Evolutionary conservation across 352 stramenopile species (phyloP), one percentile per base, ranked within the genome.

Genomic region (Pythium aristosporum): DNA sequence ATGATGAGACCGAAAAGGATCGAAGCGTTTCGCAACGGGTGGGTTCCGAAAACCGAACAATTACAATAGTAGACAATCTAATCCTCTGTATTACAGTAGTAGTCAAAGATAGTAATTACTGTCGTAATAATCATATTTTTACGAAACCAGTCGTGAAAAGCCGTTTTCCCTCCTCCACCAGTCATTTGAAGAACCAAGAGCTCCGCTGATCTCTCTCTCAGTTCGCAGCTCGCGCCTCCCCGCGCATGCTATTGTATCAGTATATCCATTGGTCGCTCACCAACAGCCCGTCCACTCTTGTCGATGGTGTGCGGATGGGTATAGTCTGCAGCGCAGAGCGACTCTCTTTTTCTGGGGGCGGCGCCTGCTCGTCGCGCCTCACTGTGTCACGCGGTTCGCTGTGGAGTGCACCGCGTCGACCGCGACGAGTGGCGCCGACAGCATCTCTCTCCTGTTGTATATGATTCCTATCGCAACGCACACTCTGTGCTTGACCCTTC

Each of bases 401-500:
- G 51, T 53, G 50, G 11, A 49, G 41, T 52, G 53, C 42, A 23
- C 53, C 25, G 53, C 52, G 36, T 32, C 41, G 8, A 36, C 30
- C 21, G 48, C 37, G 47, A 58, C 58, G 48, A 42, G 23, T 18
- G 13, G 47, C 25, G 37, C 43, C 23, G 18, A 56, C 57, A 63
- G 43, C 3, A 60, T 30, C 23, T 20, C 23, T 20, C 18, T 50
- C 39, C 46, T 12, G 59, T 20, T 55, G 52, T 41, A 32, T 49
- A 20, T 69, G 21, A 65, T 20, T 68, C 43, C 42, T 54, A 21
- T 71, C 73, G 83, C 83, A 92, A 90, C 79, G 87, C 72, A 92
- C 83, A 92, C 83, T 92, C 83, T 92, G 83, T 92, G 85, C 81
- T 87, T 86, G 82, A 80, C 81, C 85, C 87, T 57, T 36, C 53